phyloP scores from a whole-genome alignment of 106 monocot genomes.

The Xerophyta viscosa region DNA sequence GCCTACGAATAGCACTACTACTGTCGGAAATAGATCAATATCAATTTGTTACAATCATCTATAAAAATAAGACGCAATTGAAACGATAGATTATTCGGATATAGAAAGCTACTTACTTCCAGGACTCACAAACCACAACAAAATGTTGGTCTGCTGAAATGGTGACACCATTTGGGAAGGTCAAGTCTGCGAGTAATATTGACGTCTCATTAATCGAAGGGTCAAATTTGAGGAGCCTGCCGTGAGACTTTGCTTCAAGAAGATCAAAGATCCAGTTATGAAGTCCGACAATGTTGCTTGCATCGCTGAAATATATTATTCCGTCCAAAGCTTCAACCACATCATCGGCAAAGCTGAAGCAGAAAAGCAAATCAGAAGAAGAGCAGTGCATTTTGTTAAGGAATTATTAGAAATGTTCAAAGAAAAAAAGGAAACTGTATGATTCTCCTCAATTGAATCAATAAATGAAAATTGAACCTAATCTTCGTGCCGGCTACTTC shows the following conservation, averaged over 20 bases:
- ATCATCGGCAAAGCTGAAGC: slow-evolving; percentile 43
- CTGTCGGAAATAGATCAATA: too few species aligned
- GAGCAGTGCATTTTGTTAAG: too few species aligned
- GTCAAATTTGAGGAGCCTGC: slow-evolving; percentile 56
- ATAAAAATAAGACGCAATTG: background rate
- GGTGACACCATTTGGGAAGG: slow-evolving; percentile 58
- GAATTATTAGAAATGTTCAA: too few species aligned
- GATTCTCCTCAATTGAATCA: background rate
- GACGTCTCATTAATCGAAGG: slow-evolving; percentile 25
- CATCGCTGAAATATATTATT: slow-evolving; percentile 54
- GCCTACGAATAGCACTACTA: too few species aligned
- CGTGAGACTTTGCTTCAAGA: slow-evolving; percentile 41
- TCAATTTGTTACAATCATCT: too few species aligned
- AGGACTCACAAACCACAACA: slow-evolving; percentile 45
- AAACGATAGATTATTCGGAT: background rate
- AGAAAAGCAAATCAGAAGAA: too few species aligned
- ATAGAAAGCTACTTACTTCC: slow-evolving; percentile 14
- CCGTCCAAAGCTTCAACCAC: slow-evolving; percentile 47
- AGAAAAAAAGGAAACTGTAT: too few species aligned
- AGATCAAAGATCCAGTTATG: slow-evolving; percentile 28
- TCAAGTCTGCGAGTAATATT: slow-evolving; percentile 18
- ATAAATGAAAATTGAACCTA: slow-evolving; percentile 9
- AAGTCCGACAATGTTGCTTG: slow-evolving; percentile 29
- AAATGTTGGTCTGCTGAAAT: slow-evolving; percentile 33
- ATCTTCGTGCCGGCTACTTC: slow-evolving; percentile 40